Evolutionary conservation across 2,329 filamentous ascomycete species (phyloP).

Genomic region (Claviceps pusilla): DNA sequence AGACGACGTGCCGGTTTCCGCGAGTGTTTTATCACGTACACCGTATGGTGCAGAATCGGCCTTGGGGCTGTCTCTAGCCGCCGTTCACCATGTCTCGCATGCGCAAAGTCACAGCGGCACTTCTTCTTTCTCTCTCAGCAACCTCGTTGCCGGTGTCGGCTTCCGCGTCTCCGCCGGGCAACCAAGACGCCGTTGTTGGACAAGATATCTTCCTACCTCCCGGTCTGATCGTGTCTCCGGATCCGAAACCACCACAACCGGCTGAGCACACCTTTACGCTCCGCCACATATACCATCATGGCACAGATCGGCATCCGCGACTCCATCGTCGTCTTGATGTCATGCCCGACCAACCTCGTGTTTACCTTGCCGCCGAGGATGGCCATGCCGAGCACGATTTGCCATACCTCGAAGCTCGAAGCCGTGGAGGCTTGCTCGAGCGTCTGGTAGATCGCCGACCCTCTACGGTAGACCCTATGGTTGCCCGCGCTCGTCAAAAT

Average conservation of each 20-base stretch:
- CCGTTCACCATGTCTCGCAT: slow-evolving; percentile 26
- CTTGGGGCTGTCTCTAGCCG: slow-evolving; percentile 2
- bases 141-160: slow-evolving; percentile 29
- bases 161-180: slow-evolving; percentile 13
- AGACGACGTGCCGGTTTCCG: background rate
- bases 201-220: slow-evolving; percentile 30
- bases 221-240: slow-evolving; percentile 23
- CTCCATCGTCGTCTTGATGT: slow-evolving; percentile 69
- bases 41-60: slow-evolving; percentile 1
- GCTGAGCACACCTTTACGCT: slow-evolving; percentile 51
- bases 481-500: slow-evolving; percentile 54
- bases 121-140: slow-evolving; percentile 53
- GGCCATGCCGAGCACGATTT: slow-evolving; percentile 36
- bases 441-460: slow-evolving; percentile 66
- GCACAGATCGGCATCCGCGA: slow-evolving; percentile 60
- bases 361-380: slow-evolving; percentile 50
- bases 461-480: slow-evolving; percentile 61
- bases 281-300: slow-evolving; percentile 86
- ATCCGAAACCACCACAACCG: slow-evolving; percentile 28
- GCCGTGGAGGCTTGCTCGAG: slow-evolving; percentile 55
- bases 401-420: slow-evolving; percentile 44
- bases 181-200: slow-evolving; percentile 19
- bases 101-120: slow-evolving; percentile 45
- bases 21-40: background rate
- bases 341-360: slow-evolving; percentile 28